These are phyloP conservation scores for Pseudohyphozyma bogoriensis DNA, from an alignment of 768 basidiomycete genomes.

Conservation along the genomic window DNA sequence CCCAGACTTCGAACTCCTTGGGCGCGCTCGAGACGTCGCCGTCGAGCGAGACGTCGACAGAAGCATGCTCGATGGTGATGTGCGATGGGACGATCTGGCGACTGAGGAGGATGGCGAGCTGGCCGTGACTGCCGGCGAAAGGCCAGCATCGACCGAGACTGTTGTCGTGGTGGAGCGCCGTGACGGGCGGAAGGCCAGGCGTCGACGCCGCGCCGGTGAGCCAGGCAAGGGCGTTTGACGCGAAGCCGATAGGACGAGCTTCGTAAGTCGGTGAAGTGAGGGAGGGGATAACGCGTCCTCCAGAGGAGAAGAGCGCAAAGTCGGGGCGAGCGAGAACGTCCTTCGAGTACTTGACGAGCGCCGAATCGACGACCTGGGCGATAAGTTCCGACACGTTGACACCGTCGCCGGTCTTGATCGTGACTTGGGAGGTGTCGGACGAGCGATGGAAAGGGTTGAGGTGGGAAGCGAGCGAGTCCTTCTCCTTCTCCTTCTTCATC, in stretches of 20 bases:
- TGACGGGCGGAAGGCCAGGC: constrained; percentile 69
- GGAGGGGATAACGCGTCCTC: constrained; percentile 66
- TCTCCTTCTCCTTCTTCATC: constrained; percentile 10
- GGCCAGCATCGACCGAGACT: constrained; percentile 89
- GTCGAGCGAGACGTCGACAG: constrained; percentile 61
- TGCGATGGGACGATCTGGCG: constrained; percentile 51
- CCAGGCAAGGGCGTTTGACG: constrained; percentile 37
- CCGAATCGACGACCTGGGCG: constrained; percentile 61
- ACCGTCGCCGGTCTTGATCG: constrained; percentile 17
- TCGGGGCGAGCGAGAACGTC: constrained; percentile 74
- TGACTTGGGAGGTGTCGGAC: neutral
- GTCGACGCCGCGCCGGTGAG: constrained; percentile 36
- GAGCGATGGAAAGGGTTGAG: constrained; percentile 2
- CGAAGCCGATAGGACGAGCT: constrained; percentile 39
- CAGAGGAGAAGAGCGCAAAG: constrained; percentile 72
- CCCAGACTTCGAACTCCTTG: constrained; percentile 82
- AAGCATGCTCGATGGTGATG: constrained; percentile 79
- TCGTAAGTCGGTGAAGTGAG: constrained; percentile 74
- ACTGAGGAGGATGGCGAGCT: constrained; percentile 70
- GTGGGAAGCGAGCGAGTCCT: neutral
- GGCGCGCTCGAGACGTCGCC: constrained; percentile 69
- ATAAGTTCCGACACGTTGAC: constrained; percentile 46
- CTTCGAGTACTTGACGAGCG: constrained; percentile 58
- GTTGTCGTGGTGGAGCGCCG: constrained; percentile 74
- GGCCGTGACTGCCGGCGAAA: constrained; percentile 65